Evolutionary conservation across 495 filamentous ascomycete species (phyloP), one percentile per base, ranked within the genome.

Genomic region (Oidiodendron maius): DNA sequence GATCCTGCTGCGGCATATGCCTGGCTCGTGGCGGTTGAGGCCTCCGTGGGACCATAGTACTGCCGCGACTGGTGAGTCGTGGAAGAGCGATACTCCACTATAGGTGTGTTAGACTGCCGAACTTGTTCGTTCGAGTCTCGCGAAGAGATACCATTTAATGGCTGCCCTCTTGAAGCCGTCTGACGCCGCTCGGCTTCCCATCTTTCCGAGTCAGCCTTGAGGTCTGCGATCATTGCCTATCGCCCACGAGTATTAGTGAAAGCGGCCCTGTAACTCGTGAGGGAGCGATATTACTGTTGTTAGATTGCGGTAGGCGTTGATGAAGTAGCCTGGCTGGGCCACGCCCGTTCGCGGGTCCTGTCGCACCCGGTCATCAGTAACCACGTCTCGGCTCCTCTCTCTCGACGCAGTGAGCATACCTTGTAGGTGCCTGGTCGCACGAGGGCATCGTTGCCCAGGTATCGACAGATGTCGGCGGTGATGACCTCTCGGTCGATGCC

Each of bases 401-500:
- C 16, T 23, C 22, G 16, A 39, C 20, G 15, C 10, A 16, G 42
- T 18, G 3, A 28, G 67, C 80, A 61, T 71, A 90, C 88, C 79
- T 87, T 77, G 68, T 90, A 87, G 52, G 71, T 78, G 64, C 87
- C 88, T 50, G 89, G 90, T 64, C 86, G 82, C 57, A 93, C 89
- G 56, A 90, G 78, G 25, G 90, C 90, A 76, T 96, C 90, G 61
- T 87, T 87, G 56, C 89, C 90, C 50, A 96, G 80, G 63, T 93
- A 95, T 64, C 89, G 84, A 73, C 89, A 94, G 51, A 96, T 91
- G 70, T 96, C 89, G 63, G 89, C 86, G 61, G 89, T 87, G 68
- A 96, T 93, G 60, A 96, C 90, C 66, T 96, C 87, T 52, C 90
- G 80, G 66, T 87, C 85, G 65, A 96, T 96, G 59, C 89, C 89